These are phyloP conservation scores for Gracilaria gracilis DNA, from an alignment of 23 red algal species.

Conservation along the genomic window DNA sequence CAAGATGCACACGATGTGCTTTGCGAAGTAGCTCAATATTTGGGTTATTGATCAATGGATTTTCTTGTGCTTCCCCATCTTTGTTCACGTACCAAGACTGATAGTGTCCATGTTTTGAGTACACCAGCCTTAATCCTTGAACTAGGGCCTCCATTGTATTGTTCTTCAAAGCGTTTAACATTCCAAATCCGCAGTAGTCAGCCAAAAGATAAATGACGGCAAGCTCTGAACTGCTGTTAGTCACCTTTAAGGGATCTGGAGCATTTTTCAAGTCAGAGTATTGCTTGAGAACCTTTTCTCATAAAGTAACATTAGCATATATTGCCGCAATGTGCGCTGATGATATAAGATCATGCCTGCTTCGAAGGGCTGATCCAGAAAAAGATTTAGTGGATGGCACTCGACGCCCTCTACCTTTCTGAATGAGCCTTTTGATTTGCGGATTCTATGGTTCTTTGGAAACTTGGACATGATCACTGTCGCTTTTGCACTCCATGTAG, in stretches of 20 bases:
- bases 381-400: constrained; percentile 14
- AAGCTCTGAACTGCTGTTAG: too few species aligned
- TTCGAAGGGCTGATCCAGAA: constrained; percentile 6
- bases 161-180: constrained; percentile 3
- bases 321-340: background rate
- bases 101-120: constrained; percentile 22
- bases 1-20: constrained; percentile 43
- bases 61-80: too few species aligned
- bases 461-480: too few species aligned
- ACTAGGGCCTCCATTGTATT: constrained; percentile 34
- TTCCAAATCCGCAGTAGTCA: constrained; percentile 51
- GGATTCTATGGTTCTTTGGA: too few species aligned
- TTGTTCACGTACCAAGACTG: constrained; percentile 30
- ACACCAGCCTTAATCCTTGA: constrained; percentile 28
- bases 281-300: constrained; percentile 1
- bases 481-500: too few species aligned
- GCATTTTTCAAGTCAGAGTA: background rate
- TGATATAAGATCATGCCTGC: constrained; percentile 13
- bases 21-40: constrained; percentile 9
- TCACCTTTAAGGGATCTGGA: too few species aligned
- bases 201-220: background rate
- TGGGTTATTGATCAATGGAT: constrained; percentile 44
- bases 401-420: background rate
- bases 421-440: too few species aligned
- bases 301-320: background rate